phyloP scores from a whole-genome alignment of 148 eudicot genomes.

The Chenopodium formosanum region DNA sequence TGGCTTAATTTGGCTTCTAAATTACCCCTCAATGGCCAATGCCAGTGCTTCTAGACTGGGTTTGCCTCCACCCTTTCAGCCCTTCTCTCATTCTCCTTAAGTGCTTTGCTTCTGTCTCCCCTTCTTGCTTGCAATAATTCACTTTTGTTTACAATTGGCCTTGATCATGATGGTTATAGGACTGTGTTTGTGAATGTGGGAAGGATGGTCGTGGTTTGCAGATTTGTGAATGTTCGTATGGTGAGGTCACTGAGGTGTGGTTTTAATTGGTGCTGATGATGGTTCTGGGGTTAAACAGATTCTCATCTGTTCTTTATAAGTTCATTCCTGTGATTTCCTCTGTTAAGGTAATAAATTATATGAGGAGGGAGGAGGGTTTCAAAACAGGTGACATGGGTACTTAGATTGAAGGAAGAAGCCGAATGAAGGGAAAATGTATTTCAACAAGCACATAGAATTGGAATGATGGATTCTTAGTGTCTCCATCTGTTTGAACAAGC shows the following conservation, averaged over 20 bases:
- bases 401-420: no score
- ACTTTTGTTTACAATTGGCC: neutral
- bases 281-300: neutral
- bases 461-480: no score
- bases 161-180: neutral
- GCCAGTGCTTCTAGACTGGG: neutral
- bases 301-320: neutral
- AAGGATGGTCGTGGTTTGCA: neutral
- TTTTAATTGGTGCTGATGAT: neutral
- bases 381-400: no score
- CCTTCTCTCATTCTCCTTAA: no score
- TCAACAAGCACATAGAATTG: neutral
- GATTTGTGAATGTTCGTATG: neutral
- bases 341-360: no score
- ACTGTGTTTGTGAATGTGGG: no score
- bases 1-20: neutral
- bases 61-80: neutral
- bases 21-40: neutral
- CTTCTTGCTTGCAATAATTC: neutral
- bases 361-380: no score
- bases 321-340: neutral
- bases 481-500: no score
- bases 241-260: neutral
- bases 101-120: neutral
- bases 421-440: no score